phyloP scores from a whole-genome alignment of 2,329 filamentous ascomycete species.

The Nemania sp. region DNA sequence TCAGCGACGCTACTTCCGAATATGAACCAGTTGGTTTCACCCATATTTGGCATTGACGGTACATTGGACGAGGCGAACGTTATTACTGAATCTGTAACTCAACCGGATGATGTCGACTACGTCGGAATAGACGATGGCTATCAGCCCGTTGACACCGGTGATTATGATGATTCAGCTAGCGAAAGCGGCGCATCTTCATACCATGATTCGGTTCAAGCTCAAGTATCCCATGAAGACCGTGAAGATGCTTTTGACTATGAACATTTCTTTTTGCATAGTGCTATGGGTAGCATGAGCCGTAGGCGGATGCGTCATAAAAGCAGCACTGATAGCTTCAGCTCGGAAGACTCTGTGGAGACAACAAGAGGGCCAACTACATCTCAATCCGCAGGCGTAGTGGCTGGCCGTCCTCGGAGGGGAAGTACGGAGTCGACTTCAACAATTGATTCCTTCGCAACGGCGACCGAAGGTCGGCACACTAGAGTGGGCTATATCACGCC shows the following conservation, averaged over 20 bases:
- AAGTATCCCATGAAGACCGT: conserved; percentile 84
- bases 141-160: conserved; percentile 43
- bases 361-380: conserved; percentile 52
- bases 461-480: conserved; percentile 50
- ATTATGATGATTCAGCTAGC: conserved; percentile 49
- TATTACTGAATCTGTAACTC: conserved; percentile 17
- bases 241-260: conserved; percentile 97
- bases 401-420: conserved; percentile 43
- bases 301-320: conserved; percentile 49
- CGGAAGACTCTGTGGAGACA: conserved; percentile 65
- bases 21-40: conserved; percentile 15
- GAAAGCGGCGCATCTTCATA: conserved; percentile 68
- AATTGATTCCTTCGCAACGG: conserved; percentile 60
- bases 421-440: conserved; percentile 57
- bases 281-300: conserved; percentile 75
- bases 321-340: conserved; percentile 59
- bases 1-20: conserved; percentile 28
- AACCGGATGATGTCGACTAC: conserved; percentile 23
- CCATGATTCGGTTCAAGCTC: conserved; percentile 61
- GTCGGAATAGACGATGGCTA: conserved; percentile 36
- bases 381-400: conserved; percentile 20
- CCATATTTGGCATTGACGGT: conserved; percentile 6
- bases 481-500: conserved; percentile 28
- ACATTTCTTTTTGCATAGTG: conserved; percentile 91
- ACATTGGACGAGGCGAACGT: conserved; percentile 33